Base-by-base conservation (phyloP, 331 rosid species). In the Pyracantha coccinea region DNA sequence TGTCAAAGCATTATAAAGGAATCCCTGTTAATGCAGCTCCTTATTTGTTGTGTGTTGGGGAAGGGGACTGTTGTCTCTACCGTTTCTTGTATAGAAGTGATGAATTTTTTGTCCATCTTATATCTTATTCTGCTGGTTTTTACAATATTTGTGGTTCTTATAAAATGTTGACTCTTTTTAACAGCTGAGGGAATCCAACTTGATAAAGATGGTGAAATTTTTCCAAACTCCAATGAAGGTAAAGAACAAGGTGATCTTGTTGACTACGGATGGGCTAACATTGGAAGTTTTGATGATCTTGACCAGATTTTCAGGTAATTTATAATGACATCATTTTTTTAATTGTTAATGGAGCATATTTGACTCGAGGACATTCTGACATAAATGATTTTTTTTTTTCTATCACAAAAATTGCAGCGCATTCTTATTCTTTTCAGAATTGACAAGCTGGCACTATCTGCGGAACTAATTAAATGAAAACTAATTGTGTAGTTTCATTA, bases 221-320 rank as follows among this genome's bases (percentile, higher is more conserved):
- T 82, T 69, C 88, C 71, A 86, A 82, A 71, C 66, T 79, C 81
- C 19, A 54, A 83, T 27, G 92, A 88, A 79, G 90, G 81, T 76
- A 81, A 83, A 85, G 99, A 86, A 79, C 93, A 89, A 73, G 86
- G 86, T 67, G 93, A 91, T 79, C 88, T 92, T 81, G 86, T 81
- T 81, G 97, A 92, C 84, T 95, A 83, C 75, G 89, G 83, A 77
- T 95, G 99, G 97, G 96, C 83, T 50, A 92, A 80, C 74, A 89
- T 95, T 69, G 99, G 97, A 87, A 89, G 97, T 85, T 95, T 95
- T 81, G 97, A 92, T 77, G 97, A 95, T 83, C 90, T 95, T 79
- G 99, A 90, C 79, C 86, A 73, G 58, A 86, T 92, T 70, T 90
- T 92, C 86, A 90, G 99, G 99, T 94, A 90, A 83, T 71, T 78